Evolutionary conservation across 768 basidiomycete species (phyloP), one percentile per base, ranked within the genome.

Genomic region (Lactifluus rugatus): DNA sequence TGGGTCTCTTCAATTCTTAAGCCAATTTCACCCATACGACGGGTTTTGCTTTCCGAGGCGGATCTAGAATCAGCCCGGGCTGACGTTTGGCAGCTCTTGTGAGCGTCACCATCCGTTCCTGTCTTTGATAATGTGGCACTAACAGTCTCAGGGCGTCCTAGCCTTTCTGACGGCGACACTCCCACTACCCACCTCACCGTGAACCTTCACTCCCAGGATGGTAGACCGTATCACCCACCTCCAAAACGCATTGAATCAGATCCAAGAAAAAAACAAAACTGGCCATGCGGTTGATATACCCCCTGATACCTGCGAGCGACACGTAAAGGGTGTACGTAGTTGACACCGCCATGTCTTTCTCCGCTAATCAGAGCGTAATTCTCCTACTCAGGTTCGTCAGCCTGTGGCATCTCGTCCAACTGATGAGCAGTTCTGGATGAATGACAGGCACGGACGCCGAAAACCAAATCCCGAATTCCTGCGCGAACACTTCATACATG

Each of bases 401-500:
- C 91, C 89, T 39, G 83, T 76, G 2, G 73, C 77, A 61, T 71
- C 75, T 65, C 79, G 71, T 48, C 90, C 90, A 0, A 80, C 81
- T 1, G 86, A 91, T 60, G 82, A 80, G 44, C 81, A 93, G 62
- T 83, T 93, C 71, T 93, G 80, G 70, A 65, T 74, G 44, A 64
- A 66, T 23, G 77, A 81, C 62, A 77, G 77, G 8, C 70, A 74
- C 48, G 85, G 84, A 45, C 75, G 79, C 36, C 71, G 73, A 52
- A 80, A 81, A 62, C 85, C 89, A 26, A 87, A 91, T 67, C 78
- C 83, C 50, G 77, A 79, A 1, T 92, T 86, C 71, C 74, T 96
- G 61, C 90, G 89, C 70, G 79, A 86, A 47, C 93, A 95, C 70
- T 94, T 96, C 72, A 82, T 89, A 70, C 76, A 78, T 13, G 93